Evolutionary conservation across 495 filamentous ascomycete species (phyloP).

Genomic region (Achaetomiella virescens): DNA sequence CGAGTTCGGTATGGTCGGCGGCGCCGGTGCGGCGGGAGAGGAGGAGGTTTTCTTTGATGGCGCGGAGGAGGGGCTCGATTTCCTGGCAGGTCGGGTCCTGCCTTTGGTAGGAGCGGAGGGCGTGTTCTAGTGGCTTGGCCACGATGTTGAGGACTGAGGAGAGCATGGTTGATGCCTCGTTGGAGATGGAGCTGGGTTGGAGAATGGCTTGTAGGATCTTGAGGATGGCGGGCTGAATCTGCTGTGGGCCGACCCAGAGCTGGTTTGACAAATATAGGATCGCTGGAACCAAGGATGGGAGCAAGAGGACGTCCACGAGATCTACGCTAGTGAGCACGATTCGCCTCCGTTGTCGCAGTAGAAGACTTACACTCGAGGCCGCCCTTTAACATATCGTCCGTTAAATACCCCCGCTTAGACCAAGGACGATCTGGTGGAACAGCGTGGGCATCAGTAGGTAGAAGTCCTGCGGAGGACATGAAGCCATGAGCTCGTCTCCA

Average conservation of each 20-base stretch:
- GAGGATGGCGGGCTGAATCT: constrained; percentile 57
- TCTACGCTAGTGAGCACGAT: constrained; percentile 39
- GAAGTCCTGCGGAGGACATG: constrained; percentile 89
- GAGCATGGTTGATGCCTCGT: constrained; percentile 76
- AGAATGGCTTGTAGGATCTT: constrained; percentile 73
- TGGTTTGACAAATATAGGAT: constrained; percentile 74
- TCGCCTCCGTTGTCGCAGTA: not conserved
- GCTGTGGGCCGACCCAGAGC: constrained; percentile 57
- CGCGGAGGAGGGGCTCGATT: constrained; percentile 63
- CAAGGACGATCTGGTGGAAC: constrained; percentile 77
- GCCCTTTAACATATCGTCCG: constrained; percentile 74
- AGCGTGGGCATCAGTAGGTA: constrained; percentile 85
- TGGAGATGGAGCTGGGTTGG: constrained; percentile 66
- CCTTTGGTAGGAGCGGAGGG: constrained; percentile 65
- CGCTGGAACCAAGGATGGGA: constrained; percentile 79
- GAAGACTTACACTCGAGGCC: constrained; percentile 73
- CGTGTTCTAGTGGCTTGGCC: constrained; percentile 67
- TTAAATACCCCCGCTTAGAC: constrained; percentile 64
- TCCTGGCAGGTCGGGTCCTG: constrained; percentile 61
- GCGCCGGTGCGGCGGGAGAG: constrained; percentile 58
- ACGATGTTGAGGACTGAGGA: constrained; percentile 76
- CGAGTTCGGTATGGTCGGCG: constrained; percentile 65
- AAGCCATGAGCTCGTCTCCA: constrained; percentile 80
- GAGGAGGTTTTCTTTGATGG: constrained; percentile 62
- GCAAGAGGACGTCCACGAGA: constrained; percentile 79